Evolutionary conservation across 345 rosid species (phyloP).

Genomic region (Populus pruinosa): DNA sequence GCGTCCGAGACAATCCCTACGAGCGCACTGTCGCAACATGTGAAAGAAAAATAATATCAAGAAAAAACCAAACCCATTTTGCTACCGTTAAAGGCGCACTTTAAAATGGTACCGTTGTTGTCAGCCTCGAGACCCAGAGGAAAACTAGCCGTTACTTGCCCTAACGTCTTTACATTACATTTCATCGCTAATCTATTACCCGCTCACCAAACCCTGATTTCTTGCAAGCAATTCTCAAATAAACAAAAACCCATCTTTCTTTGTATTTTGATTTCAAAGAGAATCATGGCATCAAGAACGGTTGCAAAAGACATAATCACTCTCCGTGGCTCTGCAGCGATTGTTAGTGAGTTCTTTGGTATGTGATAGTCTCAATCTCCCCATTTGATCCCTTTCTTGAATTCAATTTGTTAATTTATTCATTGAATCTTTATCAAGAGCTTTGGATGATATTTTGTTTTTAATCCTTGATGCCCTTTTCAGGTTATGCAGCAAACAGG

Average conservation of each 20-base stretch:
- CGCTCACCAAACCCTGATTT: neutral
- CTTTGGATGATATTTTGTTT: slow-evolving; percentile 7
- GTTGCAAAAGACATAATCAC: slow-evolving; percentile 92
- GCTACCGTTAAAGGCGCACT: slow-evolving; percentile 25
- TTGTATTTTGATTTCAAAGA: neutral
- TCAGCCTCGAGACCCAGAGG: slow-evolving; percentile 10
- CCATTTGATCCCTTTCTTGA: neutral
- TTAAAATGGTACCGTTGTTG: slow-evolving; percentile 15
- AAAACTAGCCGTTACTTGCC: slow-evolving; percentile 50
- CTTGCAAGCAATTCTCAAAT: neutral
- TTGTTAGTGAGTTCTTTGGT: slow-evolving; percentile 97
- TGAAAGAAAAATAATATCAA: neutral
- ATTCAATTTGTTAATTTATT: neutral
- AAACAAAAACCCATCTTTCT: neutral
- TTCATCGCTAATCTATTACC: slow-evolving; percentile 2
- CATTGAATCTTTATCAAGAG: neutral
- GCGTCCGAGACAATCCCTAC: neutral
- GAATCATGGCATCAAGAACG: slow-evolving; percentile 23
- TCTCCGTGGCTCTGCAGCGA: slow-evolving; percentile 91
- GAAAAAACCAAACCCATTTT: neutral
- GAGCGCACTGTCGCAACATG: neutral
- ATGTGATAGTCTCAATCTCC: slow-evolving; percentile 6
- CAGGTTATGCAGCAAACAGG: slow-evolving; percentile 99
- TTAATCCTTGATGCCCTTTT: slow-evolving; percentile 5
- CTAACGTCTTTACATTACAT: neutral